Base-by-base conservation (phyloP, 331 rosid species). In the Arachis monticola region DNA sequence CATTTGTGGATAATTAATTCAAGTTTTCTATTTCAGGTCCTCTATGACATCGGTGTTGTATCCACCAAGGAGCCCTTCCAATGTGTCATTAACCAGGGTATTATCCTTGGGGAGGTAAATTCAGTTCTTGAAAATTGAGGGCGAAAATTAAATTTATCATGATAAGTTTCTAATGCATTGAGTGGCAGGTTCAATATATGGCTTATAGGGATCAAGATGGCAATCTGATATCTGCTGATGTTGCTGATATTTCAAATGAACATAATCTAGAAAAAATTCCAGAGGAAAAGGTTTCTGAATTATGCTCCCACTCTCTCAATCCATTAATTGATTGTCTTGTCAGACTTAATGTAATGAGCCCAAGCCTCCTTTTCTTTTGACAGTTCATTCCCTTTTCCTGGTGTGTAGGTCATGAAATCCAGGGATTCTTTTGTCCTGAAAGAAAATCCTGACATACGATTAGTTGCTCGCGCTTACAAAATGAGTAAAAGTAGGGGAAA, bases 401-500 rank as follows among this genome's bases (percentile, higher is more conserved):
- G 69, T 75, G 42, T 52, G 10, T 75, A 94, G 99, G 96, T 90
- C 72, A 70, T 80, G 81, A 88, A 88, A 80, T 90, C 97, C 64
- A 92, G 96, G 70, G 93, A 94, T 75, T 90, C 82, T 83, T 88
- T 88, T 86, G 90, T 92, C 79, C 41, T 94, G 86, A 94, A 92
- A 81, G 97, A 94, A 70, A 87, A 89, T 84, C 90, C 93, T 61
- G 79, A 81, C 72, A 74, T 94, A 62, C 82, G 89, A 58, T 77
- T 94, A 86, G 68, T 87, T 87, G 92, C 95, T 35, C 97, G 97
- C 3, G 72, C 99, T 78, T 90, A 94, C 80, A 90, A 94, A 86
- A 94, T 94, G 97, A 94, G 99, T 81, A 94, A 92, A 82, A 94
- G 99, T 75, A 87, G 97, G 83, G 99, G 99, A 74, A 91, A 94